These are phyloP conservation scores for Eucalyptus cloeziana DNA, from an alignment of 345 rosid genomes.

Conservation along the genomic window DNA sequence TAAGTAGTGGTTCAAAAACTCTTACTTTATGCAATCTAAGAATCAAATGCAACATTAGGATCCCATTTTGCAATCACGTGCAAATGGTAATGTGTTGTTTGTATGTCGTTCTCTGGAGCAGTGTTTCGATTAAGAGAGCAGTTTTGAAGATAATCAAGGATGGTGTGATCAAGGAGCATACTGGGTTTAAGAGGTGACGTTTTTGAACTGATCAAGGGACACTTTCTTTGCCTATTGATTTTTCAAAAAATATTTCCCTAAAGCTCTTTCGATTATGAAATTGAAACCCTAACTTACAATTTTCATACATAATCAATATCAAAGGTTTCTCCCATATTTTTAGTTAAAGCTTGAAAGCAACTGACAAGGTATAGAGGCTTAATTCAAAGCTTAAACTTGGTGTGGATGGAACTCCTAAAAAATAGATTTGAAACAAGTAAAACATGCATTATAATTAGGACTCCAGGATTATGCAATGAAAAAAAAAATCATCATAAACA, in stretches of 20 bases:
- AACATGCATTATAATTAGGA: not conserved
- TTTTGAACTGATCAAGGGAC: not conserved
- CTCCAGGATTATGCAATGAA: not conserved
- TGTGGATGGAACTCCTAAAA: not conserved
- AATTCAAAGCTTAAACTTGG: not conserved
- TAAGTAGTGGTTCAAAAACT: not conserved
- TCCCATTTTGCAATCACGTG: not conserved
- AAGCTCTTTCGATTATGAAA: not conserved
- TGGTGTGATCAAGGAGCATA: not conserved
- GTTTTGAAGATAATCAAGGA: not conserved
- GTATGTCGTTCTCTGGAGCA: not conserved
- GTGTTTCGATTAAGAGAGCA: not conserved
- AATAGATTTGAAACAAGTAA: not conserved
- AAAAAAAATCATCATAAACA: not conserved
- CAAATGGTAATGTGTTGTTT: not conserved
- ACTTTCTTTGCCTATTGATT: not conserved
- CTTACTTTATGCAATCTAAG: not conserved
- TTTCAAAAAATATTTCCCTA: not conserved
- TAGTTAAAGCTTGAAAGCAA: not conserved
- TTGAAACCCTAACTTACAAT: not conserved
- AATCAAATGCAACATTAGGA: not conserved
- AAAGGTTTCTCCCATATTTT: not conserved
- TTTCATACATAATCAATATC: not conserved
- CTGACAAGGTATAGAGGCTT: not conserved
- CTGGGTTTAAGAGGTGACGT: not conserved